Evolutionary conservation across 441 rosid genomes (phyloP), one percentile per base, ranked within the genome.

Genomic region (Populus hybrid): DNA sequence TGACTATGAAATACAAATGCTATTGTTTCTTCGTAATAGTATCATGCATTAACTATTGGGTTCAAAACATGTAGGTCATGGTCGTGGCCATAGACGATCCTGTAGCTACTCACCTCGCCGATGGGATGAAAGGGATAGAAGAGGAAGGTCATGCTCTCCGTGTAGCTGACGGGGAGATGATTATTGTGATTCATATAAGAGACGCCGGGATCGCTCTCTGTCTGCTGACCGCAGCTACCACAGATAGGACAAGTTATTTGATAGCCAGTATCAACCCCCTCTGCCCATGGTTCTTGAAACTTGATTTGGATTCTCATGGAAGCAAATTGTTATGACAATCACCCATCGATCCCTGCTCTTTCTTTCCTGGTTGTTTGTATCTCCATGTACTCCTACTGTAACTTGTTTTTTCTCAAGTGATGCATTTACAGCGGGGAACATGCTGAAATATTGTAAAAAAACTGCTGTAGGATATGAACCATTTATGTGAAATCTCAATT

Each of bases 101-200:
- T 86, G 79, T 12, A 86, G 92, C 79, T 75, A 76, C 79, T 89
- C 91, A 20, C 91, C 92, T 1, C 86, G 77, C 59, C 77, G 82
- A 40, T 30, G 82, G 30, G 80, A 83, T 34, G 74, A 74, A 69
- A 69, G 86, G 78, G 90, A 88, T 24, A 81, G 82, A 67, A 77
- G 79, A 67, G 88, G 85, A 65, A 85, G 90, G 77, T 84, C 93
- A 16, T 88, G 86, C 18, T 86, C 91, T 70, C 91, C 91, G 5
- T 23, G 72, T 64, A 74, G 73, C 42, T 76, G 79, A 36, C 75
- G 87, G 82, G 77, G 74, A 75, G 86, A 81, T 6, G 81, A 79
- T 73, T 74, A 73, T n/a, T 46, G 81, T 28, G 87, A 84, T 78
- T 80, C 86, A 0, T 24, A 83, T 50, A 86, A 78, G 82, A 84